Base-by-base conservation (phyloP, 441 rosid genomes). In the Populus hybrid region DNA sequence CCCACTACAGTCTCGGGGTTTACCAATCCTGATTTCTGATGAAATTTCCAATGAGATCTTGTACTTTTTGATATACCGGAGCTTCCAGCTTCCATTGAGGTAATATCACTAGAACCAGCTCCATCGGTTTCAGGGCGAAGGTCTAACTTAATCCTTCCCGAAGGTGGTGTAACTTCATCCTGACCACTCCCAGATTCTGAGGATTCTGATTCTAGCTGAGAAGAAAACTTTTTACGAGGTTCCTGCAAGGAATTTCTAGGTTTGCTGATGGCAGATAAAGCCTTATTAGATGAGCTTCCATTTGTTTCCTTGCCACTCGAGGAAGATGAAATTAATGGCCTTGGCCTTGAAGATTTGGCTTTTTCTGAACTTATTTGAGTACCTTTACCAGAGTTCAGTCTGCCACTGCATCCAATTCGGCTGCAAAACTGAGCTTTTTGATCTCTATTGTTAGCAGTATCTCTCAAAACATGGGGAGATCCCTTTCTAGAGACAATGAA, bases 261-360 rank as follows among this genome's bases (percentile, higher is more conserved):
- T 50, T 70, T 90, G 81, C 53, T 79, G 72, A 78, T 81, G 20
- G 85, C 74, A 73, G 89, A 78, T 75, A 42, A 78, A 73, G 76
- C 81, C 84, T 28, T 28, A 28, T 79, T 89, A 53, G 94, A 95
- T 76, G 98, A 92, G 74, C 93, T 89, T 77, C 94, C 94, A 74
- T 76, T 73, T 34, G 84, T 79, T 86, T 92, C 94, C 83, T 92
- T 92, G 50, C 93, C 97, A 72, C 82, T 87, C 6, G 92, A 82
- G 38, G 82, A 85, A 81, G 90, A 18, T 32, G 84, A 80, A 53
- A 75, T 77, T 9, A 93, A 81, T 80, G 93, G 79, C 87, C 84
- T 85, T 0, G 88, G 78, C 87, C 84, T 85, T 0, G 88, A 80
- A 63, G 89, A 84, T 81, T 90, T 92, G 79, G 89, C 84, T 81